Base-by-base conservation (phyloP, 305 asterid genomes). In the Petunia hybrid region DNA sequence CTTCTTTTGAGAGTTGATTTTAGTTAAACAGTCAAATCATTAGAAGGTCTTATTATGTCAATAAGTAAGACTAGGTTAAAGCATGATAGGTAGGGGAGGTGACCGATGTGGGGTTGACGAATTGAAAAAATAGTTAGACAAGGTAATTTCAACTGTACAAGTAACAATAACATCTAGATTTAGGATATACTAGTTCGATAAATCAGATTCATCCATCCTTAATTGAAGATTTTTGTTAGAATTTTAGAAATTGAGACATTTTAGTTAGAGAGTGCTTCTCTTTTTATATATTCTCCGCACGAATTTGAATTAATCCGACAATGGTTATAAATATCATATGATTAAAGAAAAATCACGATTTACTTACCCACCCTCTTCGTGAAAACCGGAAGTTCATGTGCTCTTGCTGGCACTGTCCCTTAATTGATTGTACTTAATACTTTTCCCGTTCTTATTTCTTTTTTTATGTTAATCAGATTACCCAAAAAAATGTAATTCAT, bases 351-450 rank as follows among this genome's bases (percentile, higher is more conserved):
- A 22, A 22, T 22, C 31, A 22, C 31, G 1, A 22, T 22, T 22
- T 22, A 75, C 70, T 83, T 70, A 87, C 89, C 87, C 77, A 89
- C 75, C 87, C 82, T 73, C 64, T 80, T 82, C 97, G 84, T 80
- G 75, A 89, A 86, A 78, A 51, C 86, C 83, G 93, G 93, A 80
- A 56, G 22, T 8, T 83, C 89, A 86, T 81, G 86, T 89, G 88
- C 85, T 76, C 80, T 22, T 22, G 31, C 31, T 22, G 31, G 31
- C 31, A 22, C 79, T 84, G 83, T 77, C 86, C 84, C 43, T 64
- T 36, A 48, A 6, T 5, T 22, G 57, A 40, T 7, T 42, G 9
- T 12, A 8, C 14, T 61, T 22, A 22, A 0, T 22, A 22, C 31
- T 22, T 22, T 22, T 22, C 31, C 31, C 31, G 31, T 22, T 22